A percentile compares a stretch with the other conserved stretches of the same genome.
phyloP scores from a whole-genome alignment of 257 asterid species.

The Ehretia macrophylla region DNA sequence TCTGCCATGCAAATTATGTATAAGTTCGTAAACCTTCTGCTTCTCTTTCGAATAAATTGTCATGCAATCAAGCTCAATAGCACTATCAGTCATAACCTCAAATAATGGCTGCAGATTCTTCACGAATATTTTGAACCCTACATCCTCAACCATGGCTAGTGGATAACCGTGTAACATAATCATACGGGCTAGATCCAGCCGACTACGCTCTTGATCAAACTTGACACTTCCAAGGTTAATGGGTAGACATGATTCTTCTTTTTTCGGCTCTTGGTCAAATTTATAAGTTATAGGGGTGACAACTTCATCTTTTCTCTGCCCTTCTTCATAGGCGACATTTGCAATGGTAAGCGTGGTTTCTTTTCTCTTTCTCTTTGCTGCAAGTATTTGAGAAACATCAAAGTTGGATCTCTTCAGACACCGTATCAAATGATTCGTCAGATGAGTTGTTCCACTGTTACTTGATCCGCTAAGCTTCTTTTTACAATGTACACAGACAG shows the following conservation, averaged over 20 bases:
- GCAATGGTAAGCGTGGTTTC: slow-evolving; percentile 46
- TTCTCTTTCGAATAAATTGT: slow-evolving; percentile 65
- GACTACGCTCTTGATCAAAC: slow-evolving; percentile 84
- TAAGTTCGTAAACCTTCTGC: slow-evolving; percentile 55
- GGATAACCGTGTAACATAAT: slow-evolving; percentile 97
- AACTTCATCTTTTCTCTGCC: slow-evolving; percentile 60
- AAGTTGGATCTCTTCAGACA: slow-evolving; percentile 88
- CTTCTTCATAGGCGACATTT: slow-evolving; percentile 53
- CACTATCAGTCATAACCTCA: slow-evolving; percentile 54
- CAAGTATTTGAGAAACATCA: slow-evolving; percentile 84
- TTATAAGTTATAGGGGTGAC: slow-evolving; percentile 54
- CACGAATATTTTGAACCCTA: slow-evolving; percentile 75
- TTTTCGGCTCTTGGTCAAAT: slow-evolving; percentile 59
- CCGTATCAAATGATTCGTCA: slow-evolving; percentile 85
- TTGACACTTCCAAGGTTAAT: slow-evolving; percentile 61
- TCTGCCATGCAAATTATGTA: slow-evolving; percentile 70
- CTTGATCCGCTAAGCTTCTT: slow-evolving; percentile 97
- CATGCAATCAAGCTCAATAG: slow-evolving; percentile 77
- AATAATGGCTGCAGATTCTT: slow-evolving; percentile 90
- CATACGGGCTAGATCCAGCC: slow-evolving; percentile 93
- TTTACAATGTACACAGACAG: slow-evolving; percentile 91
- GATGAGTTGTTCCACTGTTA: slow-evolving; percentile 95
- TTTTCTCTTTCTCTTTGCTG: slow-evolving; percentile 82
- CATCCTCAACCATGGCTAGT: slow-evolving; percentile 79
- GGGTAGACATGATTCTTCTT: slow-evolving; percentile 54